Base-by-base conservation (phyloP, 2,329 filamentous ascomycete genomes). In the Fusarium pilosicola region DNA sequence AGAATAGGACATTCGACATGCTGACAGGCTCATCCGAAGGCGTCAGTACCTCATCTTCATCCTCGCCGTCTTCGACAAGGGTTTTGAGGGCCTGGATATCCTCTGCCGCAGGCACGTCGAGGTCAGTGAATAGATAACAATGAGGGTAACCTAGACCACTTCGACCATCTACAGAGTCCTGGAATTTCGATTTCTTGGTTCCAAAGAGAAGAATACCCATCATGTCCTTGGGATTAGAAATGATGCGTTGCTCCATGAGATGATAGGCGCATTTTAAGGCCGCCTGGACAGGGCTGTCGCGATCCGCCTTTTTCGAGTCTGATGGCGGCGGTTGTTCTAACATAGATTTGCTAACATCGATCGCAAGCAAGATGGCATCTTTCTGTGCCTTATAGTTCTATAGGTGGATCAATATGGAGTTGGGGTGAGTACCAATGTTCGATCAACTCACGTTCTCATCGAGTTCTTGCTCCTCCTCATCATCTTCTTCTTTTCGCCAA, bases 161-260 rank as follows among this genome's bases (percentile, higher is more conserved):
- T 13, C 87, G 85, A 36, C 87, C 90, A 52, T 88, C 89, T 65
- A 90, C 88, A 49, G 92, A 91, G 22, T 91, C 90, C 51, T 92
- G 90, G 73, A 95, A 95, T 76, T 92, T 95, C 44, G 94, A 94
- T 82, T 94, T 89, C 78, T 97, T 87, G 0, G 96, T 99, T 14
- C 95, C 95, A 80, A 97, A 99, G 1, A 99, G 86, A 42, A 99
- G 82, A 32, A 99, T 93, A 5, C 96, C 95, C 89, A 99, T 98
- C 94, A 98, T 97, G 71, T 99, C 96, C 79, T 92, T 95, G 4
- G 96, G 96, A 70, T 95, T 96, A 7, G 96, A 96, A 77, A 99
- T 98, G 82, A 99, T 98, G 77, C 96, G 94, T 84, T 98, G 96
- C 84, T 98, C 94, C 94, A 99, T 98, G 60, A 99, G 87, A 79